phyloP scores from a whole-genome alignment of 495 filamentous ascomycete genomes.

The Penicillium steckii region DNA sequence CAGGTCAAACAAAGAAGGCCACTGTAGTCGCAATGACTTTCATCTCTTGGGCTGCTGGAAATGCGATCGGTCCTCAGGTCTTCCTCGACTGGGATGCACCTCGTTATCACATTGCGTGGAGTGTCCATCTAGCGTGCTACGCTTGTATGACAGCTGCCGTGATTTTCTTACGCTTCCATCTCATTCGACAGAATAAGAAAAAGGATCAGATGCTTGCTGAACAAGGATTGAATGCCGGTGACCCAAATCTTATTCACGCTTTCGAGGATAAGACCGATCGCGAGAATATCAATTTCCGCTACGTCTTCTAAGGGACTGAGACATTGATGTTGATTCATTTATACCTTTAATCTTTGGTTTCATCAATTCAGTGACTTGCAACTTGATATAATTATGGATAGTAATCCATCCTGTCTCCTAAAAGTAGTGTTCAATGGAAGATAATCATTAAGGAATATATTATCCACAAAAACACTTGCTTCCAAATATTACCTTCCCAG shows the following conservation, averaged over 20 bases:
- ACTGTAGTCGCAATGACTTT: slow-evolving; percentile 46
- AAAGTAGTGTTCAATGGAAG: too few relatives aligned
- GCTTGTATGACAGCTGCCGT: slow-evolving; percentile 35
- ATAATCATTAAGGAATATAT: too few relatives aligned
- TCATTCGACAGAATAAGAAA: slow-evolving; percentile 36
- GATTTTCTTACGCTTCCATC: slow-evolving; percentile 37
- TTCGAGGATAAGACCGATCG: slow-evolving; percentile 51
- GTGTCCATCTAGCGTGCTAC: slow-evolving; percentile 43
- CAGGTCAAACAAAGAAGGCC: slow-evolving; percentile 67
- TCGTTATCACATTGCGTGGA: slow-evolving; percentile 41
- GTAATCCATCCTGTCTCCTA: too few relatives aligned
- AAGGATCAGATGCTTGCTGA: slow-evolving; percentile 37
- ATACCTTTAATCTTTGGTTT: too few relatives aligned
- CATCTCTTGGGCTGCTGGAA: slow-evolving; percentile 43
- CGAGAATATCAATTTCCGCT: slow-evolving; percentile 48
- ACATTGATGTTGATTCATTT: not conserved
- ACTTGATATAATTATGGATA: too few relatives aligned
- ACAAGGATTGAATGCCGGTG: slow-evolving; percentile 24
- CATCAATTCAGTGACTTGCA: too few relatives aligned
- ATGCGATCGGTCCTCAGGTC: slow-evolving; percentile 50
- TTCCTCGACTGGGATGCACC: slow-evolving; percentile 40
- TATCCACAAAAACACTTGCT: too few relatives aligned
- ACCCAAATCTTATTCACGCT: slow-evolving; percentile 34
- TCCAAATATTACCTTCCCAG: too few relatives aligned
- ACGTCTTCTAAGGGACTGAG: slow-evolving; percentile 44